Conservation (phyloP, 2,329 filamentous ascomycete genomes). For the Arthrobotrys sphaeroides region DNA sequence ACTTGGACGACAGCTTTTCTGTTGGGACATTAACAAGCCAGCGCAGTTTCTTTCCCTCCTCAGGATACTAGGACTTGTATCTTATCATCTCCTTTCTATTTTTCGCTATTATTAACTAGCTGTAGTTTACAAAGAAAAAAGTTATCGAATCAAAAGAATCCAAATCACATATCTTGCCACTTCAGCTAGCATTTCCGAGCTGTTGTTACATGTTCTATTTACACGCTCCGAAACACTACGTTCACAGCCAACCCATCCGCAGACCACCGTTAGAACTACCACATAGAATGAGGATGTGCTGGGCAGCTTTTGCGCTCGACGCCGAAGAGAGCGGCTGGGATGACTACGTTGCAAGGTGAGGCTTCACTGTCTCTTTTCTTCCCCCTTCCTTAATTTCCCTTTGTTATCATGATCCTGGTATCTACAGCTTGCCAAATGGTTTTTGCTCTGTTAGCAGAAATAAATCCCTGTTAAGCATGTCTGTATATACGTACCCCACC, state of each 20-base stretch:
- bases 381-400: constrained; percentile 4
- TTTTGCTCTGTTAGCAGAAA: constrained; percentile 23
- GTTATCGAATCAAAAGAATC: constrained; percentile 12
- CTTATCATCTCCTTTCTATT: not conserved
- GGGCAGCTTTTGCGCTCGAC: constrained; percentile 52
- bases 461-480: constrained; percentile 47
- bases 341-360: constrained; percentile 49
- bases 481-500: constrained; percentile 49
- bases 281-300: constrained; percentile 55
- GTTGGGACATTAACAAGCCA: constrained; percentile 29
- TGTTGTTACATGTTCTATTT: constrained; percentile 46
- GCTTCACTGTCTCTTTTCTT: constrained; percentile 22
- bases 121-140: constrained; percentile 6
- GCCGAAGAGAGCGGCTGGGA: constrained; percentile 54
- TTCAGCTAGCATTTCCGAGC: constrained; percentile 10
- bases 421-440: constrained; percentile 25
- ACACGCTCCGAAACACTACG: constrained; percentile 30
- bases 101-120: not conserved
- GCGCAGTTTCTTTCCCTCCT: constrained; percentile 8
- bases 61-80: constrained; percentile 18
- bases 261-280: constrained; percentile 46
- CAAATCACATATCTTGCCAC: constrained; percentile 6
- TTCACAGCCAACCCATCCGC: constrained; percentile 45
- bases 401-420: constrained; percentile 9
- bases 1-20: constrained; percentile 20